Base-by-base conservation (phyloP, 805 yeast species). In the Saccharomycopsis fermentans region DNA sequence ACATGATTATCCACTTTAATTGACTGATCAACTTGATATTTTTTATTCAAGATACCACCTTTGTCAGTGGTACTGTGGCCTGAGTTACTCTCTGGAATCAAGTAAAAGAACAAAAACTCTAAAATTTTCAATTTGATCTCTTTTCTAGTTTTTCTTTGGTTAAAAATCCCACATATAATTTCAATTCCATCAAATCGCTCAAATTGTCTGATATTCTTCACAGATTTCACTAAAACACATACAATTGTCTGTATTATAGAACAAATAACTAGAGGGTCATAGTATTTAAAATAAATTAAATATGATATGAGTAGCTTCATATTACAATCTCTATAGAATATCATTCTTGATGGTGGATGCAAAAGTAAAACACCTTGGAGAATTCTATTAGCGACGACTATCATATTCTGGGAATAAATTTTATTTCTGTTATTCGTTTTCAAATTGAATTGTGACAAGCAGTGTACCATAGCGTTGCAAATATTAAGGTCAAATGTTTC, bases 81-180 rank as follows among this genome's bases (percentile, higher is more conserved):
- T 11, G 58, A 52, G 17, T 56, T 59, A 0, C 78, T 70, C 67
- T 85, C 92, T 12, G 89, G 90, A 8, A 81, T 75, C 58, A 86
- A 69, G 65, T 86, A 86, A 66, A 85, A 83, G 58, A 86, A 79
- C 56, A 86, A 70, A 67, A 86, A 86, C 70, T 86, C 91, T 54
- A 86, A 74, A 12, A 83, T 77, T 63, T 83, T 81, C 62, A 84
- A 79, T 64, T 83, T 83, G 14, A 85, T 77, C 36, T 76, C 76
- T 64, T 82, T 82, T 48, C 79, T 65, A 3, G 77, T 70, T 26
- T 67, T 63, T 52, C 70, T 69, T 29, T 68, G 67, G 58, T 73
- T 76, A 66, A 79, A 73, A 12, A 78, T 64, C 4, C 68, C 65
- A 62, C 87, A 83, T 4, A 85, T 70, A 0, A 70, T 69, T 43